Conservation (phyloP, 2,329 filamentous ascomycete genomes). For the Diaporthe batatas region DNA sequence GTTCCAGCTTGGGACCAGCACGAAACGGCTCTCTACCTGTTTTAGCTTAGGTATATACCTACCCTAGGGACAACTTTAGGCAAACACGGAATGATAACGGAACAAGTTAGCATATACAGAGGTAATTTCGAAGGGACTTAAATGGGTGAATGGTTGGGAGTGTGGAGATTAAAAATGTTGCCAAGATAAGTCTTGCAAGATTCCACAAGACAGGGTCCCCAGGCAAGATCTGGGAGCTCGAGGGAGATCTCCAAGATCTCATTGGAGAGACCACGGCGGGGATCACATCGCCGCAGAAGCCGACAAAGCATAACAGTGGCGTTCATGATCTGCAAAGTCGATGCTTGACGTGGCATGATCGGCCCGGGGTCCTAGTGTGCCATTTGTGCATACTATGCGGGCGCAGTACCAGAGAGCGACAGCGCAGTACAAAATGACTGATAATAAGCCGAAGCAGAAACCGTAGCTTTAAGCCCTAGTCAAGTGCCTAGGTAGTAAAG, state of each 20-base stretch:
- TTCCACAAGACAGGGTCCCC: background rate
- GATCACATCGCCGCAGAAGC: background rate
- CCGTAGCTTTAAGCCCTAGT: no score
- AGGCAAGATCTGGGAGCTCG: background rate
- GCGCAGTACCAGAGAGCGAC: background rate
- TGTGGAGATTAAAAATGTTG: no score
- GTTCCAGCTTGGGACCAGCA: no score
- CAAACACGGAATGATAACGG: no score
- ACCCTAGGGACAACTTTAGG: no score
- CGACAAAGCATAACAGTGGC: slow-evolving; percentile 17
- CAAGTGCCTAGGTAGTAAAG: no score
- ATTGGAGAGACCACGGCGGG: background rate
- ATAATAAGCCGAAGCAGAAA: no score
- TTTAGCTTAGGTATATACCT: no score
- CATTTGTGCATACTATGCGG: background rate
- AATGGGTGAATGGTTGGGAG: no score
- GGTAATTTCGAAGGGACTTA: no score
- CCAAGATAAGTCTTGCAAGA: background rate
- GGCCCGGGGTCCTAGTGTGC: background rate
- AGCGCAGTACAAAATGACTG: background rate
- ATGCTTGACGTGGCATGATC: background rate
- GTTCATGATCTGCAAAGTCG: slow-evolving; percentile 5
- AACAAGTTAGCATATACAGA: no score
- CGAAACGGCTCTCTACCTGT: no score
- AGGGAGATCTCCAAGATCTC: background rate